Evolutionary conservation across 108 stramenopile species (phyloP).

Genomic region (Tribonema minus): DNA sequence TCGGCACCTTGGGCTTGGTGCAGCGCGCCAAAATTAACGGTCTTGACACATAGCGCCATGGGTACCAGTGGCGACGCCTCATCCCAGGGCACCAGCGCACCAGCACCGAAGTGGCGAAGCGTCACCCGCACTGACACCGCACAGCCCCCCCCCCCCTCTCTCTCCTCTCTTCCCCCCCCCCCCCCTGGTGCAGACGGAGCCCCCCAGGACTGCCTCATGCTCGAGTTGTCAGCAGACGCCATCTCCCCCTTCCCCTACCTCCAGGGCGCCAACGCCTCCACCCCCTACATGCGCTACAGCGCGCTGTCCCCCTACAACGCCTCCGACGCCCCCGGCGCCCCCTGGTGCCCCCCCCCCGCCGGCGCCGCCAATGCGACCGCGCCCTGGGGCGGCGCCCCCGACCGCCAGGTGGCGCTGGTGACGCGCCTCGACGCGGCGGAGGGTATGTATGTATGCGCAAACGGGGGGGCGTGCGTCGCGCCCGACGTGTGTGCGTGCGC

Average conservation of each 20-base stretch:
- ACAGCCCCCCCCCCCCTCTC: too few relatives aligned
- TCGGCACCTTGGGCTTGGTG: too few relatives aligned
- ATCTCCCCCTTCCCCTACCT: slow-evolving; percentile 35
- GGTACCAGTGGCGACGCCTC: too few relatives aligned
- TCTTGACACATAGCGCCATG: too few relatives aligned
- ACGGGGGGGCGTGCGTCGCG: slow-evolving; percentile 67
- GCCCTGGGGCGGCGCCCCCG: slow-evolving; percentile 60
- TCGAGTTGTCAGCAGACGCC: slow-evolving; percentile 62
- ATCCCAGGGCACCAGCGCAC: too few relatives aligned
- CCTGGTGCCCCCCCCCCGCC: slow-evolving; percentile 57
- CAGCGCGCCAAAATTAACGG: too few relatives aligned
- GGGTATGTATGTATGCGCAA: slow-evolving; percentile 75
- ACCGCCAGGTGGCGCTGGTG: slow-evolving; percentile 72
- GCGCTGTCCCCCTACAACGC: slow-evolving; percentile 58
- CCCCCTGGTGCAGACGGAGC: too few relatives aligned
- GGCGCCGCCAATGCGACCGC: slow-evolving; percentile 31
- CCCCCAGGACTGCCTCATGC: slow-evolving; percentile 60
- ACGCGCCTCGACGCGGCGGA: slow-evolving; percentile 58
- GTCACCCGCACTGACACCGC: too few relatives aligned
- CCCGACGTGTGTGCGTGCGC: slow-evolving; percentile 72
- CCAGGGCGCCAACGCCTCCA: slow-evolving; percentile 10
- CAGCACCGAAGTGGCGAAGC: too few relatives aligned
- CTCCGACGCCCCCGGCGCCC: slow-evolving; percentile 25
- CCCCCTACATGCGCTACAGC: slow-evolving; percentile 19
- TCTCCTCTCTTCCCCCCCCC: too few relatives aligned